A percentile compares a stretch with the other conserved stretches of the same genome.
Conservation (phyloP, 257 asterid genomes). For the Solanum sejunctum region DNA sequence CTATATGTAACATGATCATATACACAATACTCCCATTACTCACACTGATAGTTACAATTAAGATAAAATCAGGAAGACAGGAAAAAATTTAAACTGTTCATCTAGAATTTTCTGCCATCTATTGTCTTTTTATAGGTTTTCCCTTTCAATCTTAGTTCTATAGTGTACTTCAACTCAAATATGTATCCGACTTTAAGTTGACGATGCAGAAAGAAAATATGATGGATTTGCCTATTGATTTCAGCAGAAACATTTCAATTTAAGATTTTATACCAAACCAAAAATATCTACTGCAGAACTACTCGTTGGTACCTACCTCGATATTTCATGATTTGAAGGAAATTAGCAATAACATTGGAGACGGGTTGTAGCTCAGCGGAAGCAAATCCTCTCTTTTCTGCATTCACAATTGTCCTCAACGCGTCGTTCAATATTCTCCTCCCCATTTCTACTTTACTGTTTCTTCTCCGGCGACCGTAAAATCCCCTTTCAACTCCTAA, state of each 20-base stretch:
- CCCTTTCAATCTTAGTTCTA: too few species aligned
- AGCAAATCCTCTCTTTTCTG: constrained; percentile 84
- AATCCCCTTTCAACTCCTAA: background rate
- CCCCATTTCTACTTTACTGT: constrained; percentile 42
- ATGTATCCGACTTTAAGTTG: too few species aligned
- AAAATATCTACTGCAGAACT: background rate
- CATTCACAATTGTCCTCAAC: constrained; percentile 75
- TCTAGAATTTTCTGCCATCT: too few species aligned
- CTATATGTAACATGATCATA: too few species aligned
- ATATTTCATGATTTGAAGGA: constrained; percentile 89
- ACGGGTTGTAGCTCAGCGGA: constrained; percentile 70
- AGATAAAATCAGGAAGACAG: too few species aligned
- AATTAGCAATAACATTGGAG: constrained; percentile 70
- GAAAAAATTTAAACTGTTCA: too few species aligned
- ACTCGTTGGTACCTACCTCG: constrained; percentile 32
- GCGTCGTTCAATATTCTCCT: constrained; percentile 83
- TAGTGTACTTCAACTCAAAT: too few species aligned
- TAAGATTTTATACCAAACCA: background rate
- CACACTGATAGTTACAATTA: too few species aligned
- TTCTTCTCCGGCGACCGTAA: background rate
- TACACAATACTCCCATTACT: too few species aligned
- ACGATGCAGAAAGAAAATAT: too few species aligned
- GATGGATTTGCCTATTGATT: background rate
- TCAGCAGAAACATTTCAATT: background rate
- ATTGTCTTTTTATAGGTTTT: too few species aligned